Base-by-base conservation (phyloP, 805 yeast species). In the Torulaspora delbrueckii region DNA sequence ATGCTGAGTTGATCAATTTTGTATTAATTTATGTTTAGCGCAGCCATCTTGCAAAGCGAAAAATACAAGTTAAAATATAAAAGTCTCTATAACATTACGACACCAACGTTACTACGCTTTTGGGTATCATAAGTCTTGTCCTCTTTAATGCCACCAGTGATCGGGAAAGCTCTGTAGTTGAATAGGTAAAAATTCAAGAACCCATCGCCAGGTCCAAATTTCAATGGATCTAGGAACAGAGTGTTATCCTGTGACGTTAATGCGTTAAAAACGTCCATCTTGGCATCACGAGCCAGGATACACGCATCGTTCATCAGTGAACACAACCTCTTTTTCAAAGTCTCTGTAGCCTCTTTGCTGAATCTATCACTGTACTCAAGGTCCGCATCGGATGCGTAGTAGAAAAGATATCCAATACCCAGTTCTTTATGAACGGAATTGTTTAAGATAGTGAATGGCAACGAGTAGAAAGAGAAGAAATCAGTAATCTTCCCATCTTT, bases 201-300 rank as follows among this genome's bases (percentile, higher is more conserved):
- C 0, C 99, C 99, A 65, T 91, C 98, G 36, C 99, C 99, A 40
- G 80, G 78, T 27, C 96, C 96, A 64, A 93, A 93, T 63, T 87
- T 86, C 67, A 86, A 75, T 32, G 85, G 81, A 22, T 86, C 83
- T 53, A 93, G 71, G 69, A 93, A 88, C 48, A 85, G 69, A 12
- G 88, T 75, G 65, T 93, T 93, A 62, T 93, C 99, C 69, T 89
- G 96, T 8, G 89, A 75, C 0, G 97, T 81, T 51, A 93, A 73
- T 8, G 97, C 96, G 63, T 93, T 93, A 75, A 91, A 87, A 3
- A 93, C 98, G 63, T 93, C 99, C 57, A 86, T 86, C 22, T 76
- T 75, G 34, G 71, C 64, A 63, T 85, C 84, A 18, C 59, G 59
- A 24, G 96, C 82, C 32, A 86, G 67, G 42, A 91, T 76, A 46